Evolutionary conservation across 2,329 filamentous ascomycete genomes (phyloP).

Genomic region (Penicillium sp.): DNA sequence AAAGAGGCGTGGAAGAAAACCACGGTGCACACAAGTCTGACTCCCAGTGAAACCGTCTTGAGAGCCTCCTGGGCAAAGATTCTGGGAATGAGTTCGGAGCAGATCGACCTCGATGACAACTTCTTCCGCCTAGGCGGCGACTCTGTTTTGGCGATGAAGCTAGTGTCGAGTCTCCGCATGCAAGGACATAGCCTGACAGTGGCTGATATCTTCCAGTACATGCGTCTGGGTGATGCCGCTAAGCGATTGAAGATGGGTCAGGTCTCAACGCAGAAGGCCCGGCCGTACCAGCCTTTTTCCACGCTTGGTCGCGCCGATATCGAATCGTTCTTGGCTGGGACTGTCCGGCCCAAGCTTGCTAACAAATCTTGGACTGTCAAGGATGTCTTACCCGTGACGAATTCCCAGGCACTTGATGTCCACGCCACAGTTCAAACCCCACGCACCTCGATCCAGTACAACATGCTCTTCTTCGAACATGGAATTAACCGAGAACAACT

Average conservation of each 20-base stretch:
- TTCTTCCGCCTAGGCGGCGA: constrained; percentile 62
- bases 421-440: constrained; percentile 57
- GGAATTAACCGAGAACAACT: constrained; percentile 50
- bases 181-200: constrained; percentile 47
- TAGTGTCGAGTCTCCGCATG: constrained; percentile 47
- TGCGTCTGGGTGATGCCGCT: constrained; percentile 53
- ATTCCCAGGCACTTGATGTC: constrained; percentile 59
- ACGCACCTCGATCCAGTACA: constrained; percentile 62
- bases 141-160: constrained; percentile 59
- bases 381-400: constrained; percentile 58
- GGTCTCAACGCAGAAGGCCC: constrained; percentile 16
- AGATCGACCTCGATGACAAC: constrained; percentile 55
- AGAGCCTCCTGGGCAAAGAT: constrained; percentile 32
- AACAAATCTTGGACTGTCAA: constrained; percentile 49
- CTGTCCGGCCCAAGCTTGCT: constrained; percentile 50
- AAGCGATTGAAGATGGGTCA: constrained; percentile 45
- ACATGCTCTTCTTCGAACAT: constrained; percentile 58
- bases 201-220: constrained; percentile 50
- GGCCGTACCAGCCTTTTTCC: constrained; percentile 50
- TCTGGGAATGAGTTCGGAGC: constrained; percentile 28
- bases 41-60: constrained; percentile 37
- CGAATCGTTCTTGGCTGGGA: constrained; percentile 44
- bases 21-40: constrained; percentile 30
- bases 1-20: constrained; percentile 36
- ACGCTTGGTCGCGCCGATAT: constrained; percentile 43